Conservation (phyloP, 257 asterid genomes). For the Echites panduratus region DNA sequence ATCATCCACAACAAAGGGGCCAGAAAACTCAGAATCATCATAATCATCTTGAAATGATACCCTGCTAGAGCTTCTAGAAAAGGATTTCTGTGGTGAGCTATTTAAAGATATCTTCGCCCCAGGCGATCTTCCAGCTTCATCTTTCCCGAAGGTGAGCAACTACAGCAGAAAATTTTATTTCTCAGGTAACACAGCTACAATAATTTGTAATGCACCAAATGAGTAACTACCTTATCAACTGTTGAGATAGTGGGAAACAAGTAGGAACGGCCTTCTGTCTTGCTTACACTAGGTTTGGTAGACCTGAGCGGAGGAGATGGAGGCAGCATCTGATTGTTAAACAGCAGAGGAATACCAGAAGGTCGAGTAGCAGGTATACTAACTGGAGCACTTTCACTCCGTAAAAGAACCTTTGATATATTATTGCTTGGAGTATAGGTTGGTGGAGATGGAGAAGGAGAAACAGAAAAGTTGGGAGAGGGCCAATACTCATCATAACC, state of each 20-base stretch:
- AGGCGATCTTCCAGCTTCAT: conserved; percentile 36
- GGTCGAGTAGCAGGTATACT: conserved; percentile 54
- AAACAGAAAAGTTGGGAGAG: conserved; percentile 56
- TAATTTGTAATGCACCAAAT: conserved; percentile 3
- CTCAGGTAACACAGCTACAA: not conserved
- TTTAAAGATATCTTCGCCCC: conserved; percentile 34
- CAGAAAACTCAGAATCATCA: conserved; percentile 65
- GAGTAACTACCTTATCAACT: conserved; percentile 45
- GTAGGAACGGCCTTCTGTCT: conserved; percentile 34
- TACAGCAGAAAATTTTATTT: conserved; percentile 29
- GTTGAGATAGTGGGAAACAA: conserved; percentile 41
- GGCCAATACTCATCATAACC: conserved; percentile 73
- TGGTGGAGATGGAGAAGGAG: conserved; percentile 83
- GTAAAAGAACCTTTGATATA: conserved; percentile 46
- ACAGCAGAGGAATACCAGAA: conserved; percentile 36
- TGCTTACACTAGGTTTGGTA: conserved; percentile 25
- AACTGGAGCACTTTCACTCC: conserved; percentile 80
- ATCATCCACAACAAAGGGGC: conserved; percentile 69
- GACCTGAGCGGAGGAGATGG: conserved; percentile 51
- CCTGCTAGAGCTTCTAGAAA: conserved; percentile 63
- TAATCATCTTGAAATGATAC: conserved; percentile 67
- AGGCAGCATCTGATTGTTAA: conserved; percentile 40
- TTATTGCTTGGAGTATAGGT: conserved; percentile 32
- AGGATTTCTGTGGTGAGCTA: conserved; percentile 54
- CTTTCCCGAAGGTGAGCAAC: conserved; percentile 40